phyloP scores from a whole-genome alignment of 148 eudicot genomes.

The Camellia granthamiana region DNA sequence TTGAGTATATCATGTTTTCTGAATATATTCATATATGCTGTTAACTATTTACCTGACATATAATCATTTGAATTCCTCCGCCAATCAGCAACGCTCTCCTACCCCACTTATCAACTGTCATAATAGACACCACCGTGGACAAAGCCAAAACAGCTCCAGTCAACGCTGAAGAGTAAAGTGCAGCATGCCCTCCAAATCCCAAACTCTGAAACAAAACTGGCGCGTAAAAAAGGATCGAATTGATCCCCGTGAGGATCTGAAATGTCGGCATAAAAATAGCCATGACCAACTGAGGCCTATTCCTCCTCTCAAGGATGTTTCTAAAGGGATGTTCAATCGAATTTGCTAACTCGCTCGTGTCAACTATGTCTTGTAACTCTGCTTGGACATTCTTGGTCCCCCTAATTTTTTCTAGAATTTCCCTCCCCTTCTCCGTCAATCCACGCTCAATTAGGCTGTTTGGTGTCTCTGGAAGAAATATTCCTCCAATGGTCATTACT shows the following conservation, averaged over 20 bases:
- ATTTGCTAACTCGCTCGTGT: constrained; percentile 76
- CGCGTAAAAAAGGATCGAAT: constrained; percentile 82
- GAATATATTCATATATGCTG: not conserved
- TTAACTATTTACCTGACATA: constrained; percentile 47
- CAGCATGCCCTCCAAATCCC: constrained; percentile 64
- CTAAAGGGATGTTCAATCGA: constrained; percentile 71
- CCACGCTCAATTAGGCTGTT: constrained; percentile 81
- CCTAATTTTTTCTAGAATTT: constrained; percentile 58
- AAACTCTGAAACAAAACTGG: constrained; percentile 83
- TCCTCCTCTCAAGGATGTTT: constrained; percentile 66
- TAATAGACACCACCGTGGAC: constrained; percentile 67
- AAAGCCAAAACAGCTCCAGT: constrained; percentile 63
- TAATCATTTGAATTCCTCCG: constrained; percentile 67
- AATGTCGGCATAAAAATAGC: constrained; percentile 81
- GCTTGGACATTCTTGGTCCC: constrained; percentile 57
- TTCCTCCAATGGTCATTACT: constrained; percentile 71
- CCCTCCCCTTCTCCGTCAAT: constrained; percentile 44
- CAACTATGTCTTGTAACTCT: constrained; percentile 62
- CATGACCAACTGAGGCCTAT: constrained; percentile 74
- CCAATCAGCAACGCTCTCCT: constrained; percentile 60
- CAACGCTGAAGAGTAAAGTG: constrained; percentile 69
- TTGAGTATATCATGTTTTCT: no score
- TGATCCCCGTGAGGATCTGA: constrained; percentile 84
- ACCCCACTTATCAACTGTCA: constrained; percentile 66
- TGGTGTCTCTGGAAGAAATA: constrained; percentile 82